These are phyloP conservation scores for Teunomyces atbi DNA, from an alignment of 805 yeast species.

Conservation along the genomic window DNA sequence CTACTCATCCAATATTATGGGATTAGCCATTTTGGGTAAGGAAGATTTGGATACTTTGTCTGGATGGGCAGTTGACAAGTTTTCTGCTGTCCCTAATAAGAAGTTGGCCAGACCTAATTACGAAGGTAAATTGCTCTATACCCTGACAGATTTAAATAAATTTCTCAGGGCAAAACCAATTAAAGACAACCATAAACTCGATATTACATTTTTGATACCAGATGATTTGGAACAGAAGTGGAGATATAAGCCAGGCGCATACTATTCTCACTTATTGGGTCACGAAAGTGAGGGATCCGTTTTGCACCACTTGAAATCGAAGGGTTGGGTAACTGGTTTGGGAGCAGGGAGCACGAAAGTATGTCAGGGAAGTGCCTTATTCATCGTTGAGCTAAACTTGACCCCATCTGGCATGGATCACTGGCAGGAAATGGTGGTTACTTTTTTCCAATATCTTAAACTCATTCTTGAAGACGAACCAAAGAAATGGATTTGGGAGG, in stretches of 20 bases:
- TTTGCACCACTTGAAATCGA: constrained; percentile 60
- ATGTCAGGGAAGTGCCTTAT: constrained; percentile 64
- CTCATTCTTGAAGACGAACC: constrained; percentile 58
- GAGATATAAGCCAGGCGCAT: constrained; percentile 67
- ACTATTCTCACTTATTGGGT: constrained; percentile 80
- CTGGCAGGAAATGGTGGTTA: constrained; percentile 58
- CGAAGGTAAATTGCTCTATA: constrained; percentile 44
- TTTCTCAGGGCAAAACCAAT: constrained; percentile 74
- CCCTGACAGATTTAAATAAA: constrained; percentile 48
- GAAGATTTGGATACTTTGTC: constrained; percentile 73
- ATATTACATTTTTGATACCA: constrained; percentile 70
- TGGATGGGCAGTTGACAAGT: constrained; percentile 64
- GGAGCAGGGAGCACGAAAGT: constrained; percentile 70
- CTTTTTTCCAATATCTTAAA: constrained; percentile 71
- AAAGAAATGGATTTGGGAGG: constrained; percentile 78
- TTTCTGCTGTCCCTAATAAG: constrained; percentile 60
- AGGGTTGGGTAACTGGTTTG: constrained; percentile 77
- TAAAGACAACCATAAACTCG: constrained; percentile 70
- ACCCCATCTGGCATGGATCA: constrained; percentile 69
- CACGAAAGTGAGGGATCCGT: constrained; percentile 92
- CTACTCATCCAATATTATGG: constrained; percentile 89
- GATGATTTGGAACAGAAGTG: constrained; percentile 61
- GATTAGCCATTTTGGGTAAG: constrained; percentile 78
- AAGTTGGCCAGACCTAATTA: constrained; percentile 46
- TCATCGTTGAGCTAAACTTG: constrained; percentile 70